phyloP scores from a whole-genome alignment of 352 stramenopile genomes.

The Globisporangium yorkense region DNA sequence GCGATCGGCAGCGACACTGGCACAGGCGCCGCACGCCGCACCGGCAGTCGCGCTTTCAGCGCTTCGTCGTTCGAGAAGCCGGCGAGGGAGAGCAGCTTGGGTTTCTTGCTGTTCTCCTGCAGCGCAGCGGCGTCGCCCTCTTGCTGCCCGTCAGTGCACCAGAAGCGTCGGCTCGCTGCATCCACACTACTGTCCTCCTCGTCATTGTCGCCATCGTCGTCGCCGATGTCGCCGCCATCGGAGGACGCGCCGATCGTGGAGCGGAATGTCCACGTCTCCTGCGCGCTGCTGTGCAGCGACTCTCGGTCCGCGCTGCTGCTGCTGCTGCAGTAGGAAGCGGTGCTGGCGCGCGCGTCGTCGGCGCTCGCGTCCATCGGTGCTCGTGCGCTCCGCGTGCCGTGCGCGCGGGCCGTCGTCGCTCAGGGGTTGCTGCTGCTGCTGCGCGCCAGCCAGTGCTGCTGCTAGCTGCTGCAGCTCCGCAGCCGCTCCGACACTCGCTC shows the following conservation, averaged over 20 bases:
- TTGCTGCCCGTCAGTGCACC: not conserved
- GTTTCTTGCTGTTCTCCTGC: not conserved
- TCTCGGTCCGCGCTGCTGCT: not conserved
- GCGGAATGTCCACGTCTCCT: slow-evolving; percentile 47
- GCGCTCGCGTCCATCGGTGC: not conserved
- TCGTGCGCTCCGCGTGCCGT: not conserved
- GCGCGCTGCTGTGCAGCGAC: not conserved
- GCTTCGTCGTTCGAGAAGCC: slow-evolving; percentile 18
- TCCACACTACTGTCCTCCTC: not conserved
- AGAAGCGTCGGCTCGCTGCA: not conserved
- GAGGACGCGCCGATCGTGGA: slow-evolving; percentile 44
- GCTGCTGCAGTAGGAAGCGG: not conserved
- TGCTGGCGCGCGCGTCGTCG: not conserved
- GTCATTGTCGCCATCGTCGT: slow-evolving; percentile 2
- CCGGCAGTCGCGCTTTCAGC: slow-evolving; percentile 9
- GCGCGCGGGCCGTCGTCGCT: not conserved
- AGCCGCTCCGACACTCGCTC: too few relatives aligned
- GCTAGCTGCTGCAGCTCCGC: too few relatives aligned
- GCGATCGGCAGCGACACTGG: not conserved
- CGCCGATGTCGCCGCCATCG: slow-evolving; percentile 15
- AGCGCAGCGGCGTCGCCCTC: not conserved
- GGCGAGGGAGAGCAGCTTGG: slow-evolving; percentile 13
- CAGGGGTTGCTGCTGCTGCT: not conserved
- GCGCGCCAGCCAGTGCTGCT: not conserved
- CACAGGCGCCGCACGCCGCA: not conserved